phyloP scores from a whole-genome alignment of 1,284 basidiomycete genomes.

The Calocybe gambosa region DNA sequence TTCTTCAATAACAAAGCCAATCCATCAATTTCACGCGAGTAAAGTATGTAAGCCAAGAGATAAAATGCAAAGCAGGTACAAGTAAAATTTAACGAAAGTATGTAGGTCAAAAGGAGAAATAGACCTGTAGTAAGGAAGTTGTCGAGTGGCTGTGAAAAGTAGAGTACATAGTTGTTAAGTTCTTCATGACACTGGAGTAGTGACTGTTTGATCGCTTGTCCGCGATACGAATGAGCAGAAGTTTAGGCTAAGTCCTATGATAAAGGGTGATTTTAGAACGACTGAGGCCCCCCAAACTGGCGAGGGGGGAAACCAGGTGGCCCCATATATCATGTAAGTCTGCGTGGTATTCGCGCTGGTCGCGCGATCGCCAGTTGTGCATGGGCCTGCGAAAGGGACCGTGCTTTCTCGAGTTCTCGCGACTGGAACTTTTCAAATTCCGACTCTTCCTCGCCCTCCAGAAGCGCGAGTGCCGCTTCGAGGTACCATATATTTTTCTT shows the following conservation, averaged over 20 bases:
- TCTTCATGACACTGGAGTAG: background rate
- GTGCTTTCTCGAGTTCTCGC: conserved; percentile 17
- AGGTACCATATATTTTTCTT: conserved; percentile 97
- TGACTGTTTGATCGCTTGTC: too few species aligned
- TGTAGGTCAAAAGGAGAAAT: conserved; percentile 4
- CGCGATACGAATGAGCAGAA: background rate
- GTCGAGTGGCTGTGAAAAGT: background rate
- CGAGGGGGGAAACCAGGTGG: too few species aligned
- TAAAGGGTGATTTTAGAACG: too few species aligned
- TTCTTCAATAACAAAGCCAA: background rate
- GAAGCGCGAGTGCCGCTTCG: conserved; percentile 84
- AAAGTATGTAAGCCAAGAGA: background rate
- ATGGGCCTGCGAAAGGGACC: conserved; percentile 6
- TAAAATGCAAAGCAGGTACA: background rate
- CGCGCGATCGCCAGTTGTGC: conserved; percentile 11
- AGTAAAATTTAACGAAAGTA: background rate
- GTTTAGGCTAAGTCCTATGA: too few species aligned
- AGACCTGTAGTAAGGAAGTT: conserved; percentile 1
- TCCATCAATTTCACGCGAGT: background rate
- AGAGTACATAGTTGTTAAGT: conserved; percentile 1
- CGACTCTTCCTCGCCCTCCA: conserved; percentile 64
- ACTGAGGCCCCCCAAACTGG: too few species aligned
- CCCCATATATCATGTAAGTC: conserved; percentile 9
- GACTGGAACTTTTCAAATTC: conserved; percentile 34
- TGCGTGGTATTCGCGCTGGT: conserved; percentile 6